Conservation (phyloP, 768 basidiomycete genomes). For the Hemileccinum impolitum region DNA sequence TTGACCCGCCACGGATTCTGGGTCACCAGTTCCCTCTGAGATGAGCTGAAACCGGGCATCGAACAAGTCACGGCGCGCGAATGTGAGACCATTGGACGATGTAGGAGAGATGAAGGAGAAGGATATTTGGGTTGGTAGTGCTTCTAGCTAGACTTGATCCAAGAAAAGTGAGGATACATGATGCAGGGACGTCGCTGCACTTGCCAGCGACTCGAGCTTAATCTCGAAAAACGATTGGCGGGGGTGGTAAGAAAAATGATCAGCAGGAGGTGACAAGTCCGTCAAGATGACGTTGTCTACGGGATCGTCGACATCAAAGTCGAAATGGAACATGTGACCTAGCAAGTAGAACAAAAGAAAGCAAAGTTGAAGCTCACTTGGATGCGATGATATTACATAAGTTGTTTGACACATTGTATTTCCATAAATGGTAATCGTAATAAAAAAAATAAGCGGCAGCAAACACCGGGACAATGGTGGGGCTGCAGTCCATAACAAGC, state of each 20-base stretch:
- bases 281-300: constrained; percentile 27
- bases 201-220: constrained; percentile 30
- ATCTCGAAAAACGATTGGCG: constrained; percentile 27
- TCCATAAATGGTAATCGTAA: constrained; percentile 1
- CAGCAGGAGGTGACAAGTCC: not conserved
- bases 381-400: not conserved
- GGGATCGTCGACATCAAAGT: constrained; percentile 58
- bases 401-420: not conserved
- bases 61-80: constrained; percentile 85
- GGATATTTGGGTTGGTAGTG: constrained; percentile 70
- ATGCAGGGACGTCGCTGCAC: constrained; percentile 9
- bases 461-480: not conserved
- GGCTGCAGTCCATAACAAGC: not conserved
- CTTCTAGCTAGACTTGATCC: constrained; percentile 50
- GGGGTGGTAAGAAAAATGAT: constrained; percentile 6
- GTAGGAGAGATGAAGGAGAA: constrained; percentile 70
- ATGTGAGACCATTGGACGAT: constrained; percentile 34
- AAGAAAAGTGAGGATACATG: constrained; percentile 5
- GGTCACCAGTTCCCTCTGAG: constrained; percentile 44
- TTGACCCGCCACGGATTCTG: constrained; percentile 21
- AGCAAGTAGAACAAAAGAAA: not conserved
- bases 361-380: not conserved
- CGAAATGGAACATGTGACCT: constrained; percentile 37
- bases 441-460: not conserved
- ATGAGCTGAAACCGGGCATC: constrained; percentile 96